A percentile compares a stretch with the other conserved stretches of the same genome.
These are phyloP conservation scores for Lophiostoma macrostomum DNA, from an alignment of 495 filamentous ascomycete species.

Conservation along the genomic window DNA sequence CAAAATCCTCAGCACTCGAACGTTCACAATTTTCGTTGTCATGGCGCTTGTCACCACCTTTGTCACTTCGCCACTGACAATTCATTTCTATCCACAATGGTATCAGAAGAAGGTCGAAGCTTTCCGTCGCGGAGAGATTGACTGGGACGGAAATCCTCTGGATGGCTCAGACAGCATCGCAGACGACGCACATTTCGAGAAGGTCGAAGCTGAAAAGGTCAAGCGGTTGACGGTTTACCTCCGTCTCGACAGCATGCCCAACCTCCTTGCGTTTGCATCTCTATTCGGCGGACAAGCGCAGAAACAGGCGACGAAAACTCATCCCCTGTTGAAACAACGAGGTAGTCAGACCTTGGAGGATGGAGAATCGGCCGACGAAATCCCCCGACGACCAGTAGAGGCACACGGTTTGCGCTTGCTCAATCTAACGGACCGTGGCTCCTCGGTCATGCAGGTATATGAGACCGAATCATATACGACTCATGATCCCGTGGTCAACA, in stretches of 20 bases:
- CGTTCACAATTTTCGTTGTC: conserved; percentile 98
- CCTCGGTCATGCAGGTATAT: conserved; percentile 91
- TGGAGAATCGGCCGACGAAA: conserved; percentile 1
- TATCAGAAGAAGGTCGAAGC: conserved; percentile 87
- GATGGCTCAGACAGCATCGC: conserved; percentile 40
- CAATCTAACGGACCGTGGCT: conserved; percentile 88
- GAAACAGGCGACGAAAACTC: conserved; percentile 13
- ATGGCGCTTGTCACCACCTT: conserved; percentile 95
- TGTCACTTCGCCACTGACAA: conserved; percentile 79
- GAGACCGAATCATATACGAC: conserved; percentile 73
- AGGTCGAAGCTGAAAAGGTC: conserved; percentile 44
- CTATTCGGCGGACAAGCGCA: conserved; percentile 57
- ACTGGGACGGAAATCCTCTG: conserved; percentile 77
- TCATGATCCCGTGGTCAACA: conserved; percentile 86
- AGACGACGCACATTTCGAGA: conserved; percentile 40
- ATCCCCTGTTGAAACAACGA: conserved; percentile 31
- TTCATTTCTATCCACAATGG: conserved; percentile 75
- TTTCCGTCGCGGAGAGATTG: conserved; percentile 90
- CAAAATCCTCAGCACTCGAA: conserved; percentile 76
- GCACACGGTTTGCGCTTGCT: conserved; percentile 84
- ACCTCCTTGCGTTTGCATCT: conserved; percentile 78
- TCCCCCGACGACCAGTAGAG: conserved; percentile 57
- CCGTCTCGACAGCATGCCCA: conserved; percentile 85
- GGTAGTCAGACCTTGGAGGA: conserved; percentile 21
- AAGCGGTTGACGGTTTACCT: conserved; percentile 63